Conservation (phyloP, 106 monocot genomes). For the Gastrodia elata region DNA sequence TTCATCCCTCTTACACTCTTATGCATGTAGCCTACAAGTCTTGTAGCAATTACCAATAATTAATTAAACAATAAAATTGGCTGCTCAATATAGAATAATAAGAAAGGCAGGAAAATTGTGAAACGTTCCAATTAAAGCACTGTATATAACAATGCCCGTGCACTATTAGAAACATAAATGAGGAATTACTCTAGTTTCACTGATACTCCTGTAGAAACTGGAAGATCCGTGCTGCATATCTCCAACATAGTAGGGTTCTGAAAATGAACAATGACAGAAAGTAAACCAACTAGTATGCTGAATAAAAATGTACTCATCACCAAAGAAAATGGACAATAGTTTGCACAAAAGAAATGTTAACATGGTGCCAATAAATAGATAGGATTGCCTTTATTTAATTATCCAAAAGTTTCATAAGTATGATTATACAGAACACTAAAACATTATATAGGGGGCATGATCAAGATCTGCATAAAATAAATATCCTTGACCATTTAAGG, state of each 20-base stretch:
- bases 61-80: background rate
- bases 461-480: background rate
- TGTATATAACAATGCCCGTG: background rate
- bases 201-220: slow-evolving; percentile 8
- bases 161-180: background rate
- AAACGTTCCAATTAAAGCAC: background rate
- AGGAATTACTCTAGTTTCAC: slow-evolving; percentile 9
- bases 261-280: background rate
- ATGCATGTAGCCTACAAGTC: background rate
- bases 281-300: background rate
- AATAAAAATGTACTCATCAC: background rate
- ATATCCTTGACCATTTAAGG: background rate
- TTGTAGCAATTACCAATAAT: background rate
- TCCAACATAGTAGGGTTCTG: slow-evolving; percentile 25
- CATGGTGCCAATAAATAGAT: background rate
- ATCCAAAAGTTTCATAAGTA: background rate
- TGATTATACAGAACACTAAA: background rate
- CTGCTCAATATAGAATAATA: background rate
- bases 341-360: background rate
- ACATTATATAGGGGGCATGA: background rate
- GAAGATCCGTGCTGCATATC: slow-evolving; percentile 14
- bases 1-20: background rate
- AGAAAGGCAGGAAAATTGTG: background rate
- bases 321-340: background rate
- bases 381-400: background rate